These are phyloP conservation scores for Backusella circina DNA, from an alignment of 192 early-diverging fungal genomes.

Conservation along the genomic window DNA sequence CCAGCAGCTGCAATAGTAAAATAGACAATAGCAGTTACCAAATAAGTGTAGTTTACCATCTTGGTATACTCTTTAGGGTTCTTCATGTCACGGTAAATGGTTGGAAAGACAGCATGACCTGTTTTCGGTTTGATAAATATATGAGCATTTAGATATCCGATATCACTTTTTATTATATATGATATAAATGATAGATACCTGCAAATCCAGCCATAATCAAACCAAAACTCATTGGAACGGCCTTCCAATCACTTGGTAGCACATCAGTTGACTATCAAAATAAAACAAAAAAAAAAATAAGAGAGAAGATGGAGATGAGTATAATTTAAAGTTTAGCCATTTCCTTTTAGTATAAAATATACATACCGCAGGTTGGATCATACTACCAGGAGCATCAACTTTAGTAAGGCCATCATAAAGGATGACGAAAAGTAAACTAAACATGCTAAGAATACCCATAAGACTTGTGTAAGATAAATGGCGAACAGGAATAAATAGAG, in stretches of 20 bases:
- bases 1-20: conserved; percentile 49
- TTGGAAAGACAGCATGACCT: conserved; percentile 67
- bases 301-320: background rate
- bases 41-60: conserved; percentile 57
- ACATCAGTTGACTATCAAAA: conserved; percentile 42
- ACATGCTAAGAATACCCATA: conserved; percentile 54
- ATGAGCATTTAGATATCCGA: background rate
- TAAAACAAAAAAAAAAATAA: background rate
- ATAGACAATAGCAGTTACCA: conserved; percentile 47
- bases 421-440: conserved; percentile 52
- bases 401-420: conserved; percentile 56
- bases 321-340: background rate
- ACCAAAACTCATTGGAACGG: conserved; percentile 52
- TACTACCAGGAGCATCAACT: conserved; percentile 48
- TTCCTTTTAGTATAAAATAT: background rate
- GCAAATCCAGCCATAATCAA: conserved; percentile 56
- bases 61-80: conserved; percentile 41
- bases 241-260: conserved; percentile 41
- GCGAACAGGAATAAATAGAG: conserved; percentile 46
- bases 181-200: background rate
- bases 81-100: conserved; percentile 67
- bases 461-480: conserved; percentile 51
- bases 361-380: conserved; percentile 45
- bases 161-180: background rate
- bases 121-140: background rate